Conservation (phyloP, 208 protist genomes). For the Crithidia mellificae region DNA sequence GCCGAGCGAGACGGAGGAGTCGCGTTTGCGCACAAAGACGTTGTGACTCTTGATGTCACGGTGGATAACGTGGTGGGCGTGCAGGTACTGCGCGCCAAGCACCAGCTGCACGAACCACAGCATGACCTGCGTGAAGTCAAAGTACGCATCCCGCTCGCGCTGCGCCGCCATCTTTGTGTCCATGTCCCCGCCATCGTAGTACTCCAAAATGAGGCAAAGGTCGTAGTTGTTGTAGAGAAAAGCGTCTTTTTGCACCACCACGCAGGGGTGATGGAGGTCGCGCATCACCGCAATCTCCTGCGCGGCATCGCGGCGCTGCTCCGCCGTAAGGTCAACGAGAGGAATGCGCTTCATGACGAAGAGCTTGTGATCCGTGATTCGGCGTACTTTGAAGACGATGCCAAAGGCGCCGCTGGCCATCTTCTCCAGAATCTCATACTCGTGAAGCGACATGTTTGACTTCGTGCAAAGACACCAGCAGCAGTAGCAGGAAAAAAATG, state of each 20-base stretch:
- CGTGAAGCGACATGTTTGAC: conserved; percentile 22
- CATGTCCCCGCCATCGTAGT: conserved; percentile 91
- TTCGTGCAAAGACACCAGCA: background rate
- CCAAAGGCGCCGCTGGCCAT: conserved; percentile 83
- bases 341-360: conserved; percentile 88
- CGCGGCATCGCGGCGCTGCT: conserved; percentile 63
- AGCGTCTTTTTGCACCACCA: conserved; percentile 73
- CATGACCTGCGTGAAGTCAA: conserved; percentile 68
- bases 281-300: conserved; percentile 83
- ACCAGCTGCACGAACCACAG: conserved; percentile 84
- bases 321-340: conserved; percentile 53
- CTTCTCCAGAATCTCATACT: conserved; percentile 84
- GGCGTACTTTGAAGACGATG: conserved; percentile 74
- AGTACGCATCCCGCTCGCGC: conserved; percentile 68
- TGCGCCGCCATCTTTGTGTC: conserved; percentile 58
- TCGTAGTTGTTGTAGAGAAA: conserved; percentile 84
- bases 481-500: too few relatives aligned
- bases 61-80: conserved; percentile 76
- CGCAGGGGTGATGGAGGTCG: conserved; percentile 81
- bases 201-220: conserved; percentile 91
- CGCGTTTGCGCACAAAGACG: conserved; percentile 73
- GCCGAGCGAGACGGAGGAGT: conserved; percentile 67
- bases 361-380: conserved; percentile 54
- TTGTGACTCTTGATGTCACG: conserved; percentile 92
- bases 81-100: conserved; percentile 83